A percentile compares a stretch with the other conserved stretches of the same genome.
Conservation (phyloP, 768 basidiomycete species). For the Boletales sp. region DNA sequence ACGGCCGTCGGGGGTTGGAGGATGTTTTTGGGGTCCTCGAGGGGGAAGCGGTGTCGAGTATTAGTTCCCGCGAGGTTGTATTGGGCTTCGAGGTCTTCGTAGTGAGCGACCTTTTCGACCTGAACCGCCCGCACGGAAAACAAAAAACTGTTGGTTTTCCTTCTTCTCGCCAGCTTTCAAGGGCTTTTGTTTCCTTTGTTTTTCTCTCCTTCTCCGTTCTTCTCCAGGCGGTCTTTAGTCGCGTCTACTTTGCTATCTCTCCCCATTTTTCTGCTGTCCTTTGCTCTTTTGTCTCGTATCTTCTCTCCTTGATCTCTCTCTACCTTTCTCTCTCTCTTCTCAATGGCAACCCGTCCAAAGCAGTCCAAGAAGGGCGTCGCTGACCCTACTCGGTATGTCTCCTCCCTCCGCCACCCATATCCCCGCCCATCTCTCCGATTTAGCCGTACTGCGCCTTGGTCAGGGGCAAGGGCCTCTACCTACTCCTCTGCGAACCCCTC, state of each 20-base stretch:
- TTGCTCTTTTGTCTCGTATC: conserved; percentile 21
- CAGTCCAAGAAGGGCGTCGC: conserved; percentile 58
- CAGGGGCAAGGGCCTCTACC: conserved; percentile 63
- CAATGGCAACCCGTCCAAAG: conserved; percentile 69
- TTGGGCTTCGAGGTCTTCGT: conserved; percentile 26
- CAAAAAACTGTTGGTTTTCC: conserved; percentile 17
- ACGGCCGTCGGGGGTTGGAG: not conserved
- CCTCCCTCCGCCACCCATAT: conserved; percentile 11
- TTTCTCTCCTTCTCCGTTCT: conserved; percentile 14
- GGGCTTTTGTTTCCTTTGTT: conserved; percentile 13
- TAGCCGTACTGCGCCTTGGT: conserved; percentile 55
- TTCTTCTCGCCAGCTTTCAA: conserved; percentile 26
- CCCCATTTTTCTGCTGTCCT: conserved; percentile 31
- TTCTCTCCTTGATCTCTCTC: conserved; percentile 30
- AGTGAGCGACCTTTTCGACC: conserved; percentile 30
- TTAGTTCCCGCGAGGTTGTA: conserved; percentile 29
- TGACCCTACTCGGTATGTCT: conserved; percentile 54
- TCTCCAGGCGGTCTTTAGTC: conserved; percentile 24
- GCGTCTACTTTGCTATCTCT: conserved; percentile 35
- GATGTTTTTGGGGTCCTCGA: conserved; percentile 21
- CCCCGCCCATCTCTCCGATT: conserved; percentile 11
- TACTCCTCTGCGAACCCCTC: conserved; percentile 51
- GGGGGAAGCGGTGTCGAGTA: conserved; percentile 23
- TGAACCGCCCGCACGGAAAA: conserved; percentile 28
- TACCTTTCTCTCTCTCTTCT: conserved; percentile 18